Percentiles rank a stretch among this genome's conserved stretches.
Evolutionary conservation across 441 rosid species (phyloP).

Genomic region (Gossypium aridum): DNA sequence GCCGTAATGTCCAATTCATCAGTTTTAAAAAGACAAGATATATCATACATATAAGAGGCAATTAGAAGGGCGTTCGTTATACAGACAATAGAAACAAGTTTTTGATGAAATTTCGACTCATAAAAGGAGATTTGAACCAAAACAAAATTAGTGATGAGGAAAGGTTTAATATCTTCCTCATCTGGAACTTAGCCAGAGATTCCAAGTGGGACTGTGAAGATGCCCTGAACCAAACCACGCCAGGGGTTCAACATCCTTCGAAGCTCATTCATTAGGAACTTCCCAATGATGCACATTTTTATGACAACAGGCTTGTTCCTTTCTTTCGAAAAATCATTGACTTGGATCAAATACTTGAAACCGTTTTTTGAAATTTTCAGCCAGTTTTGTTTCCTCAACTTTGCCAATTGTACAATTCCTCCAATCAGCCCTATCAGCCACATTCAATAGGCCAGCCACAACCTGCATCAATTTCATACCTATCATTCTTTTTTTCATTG

Average conservation of each 20-base stretch:
- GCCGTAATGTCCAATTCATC: neutral
- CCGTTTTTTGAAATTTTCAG: constrained; percentile 52
- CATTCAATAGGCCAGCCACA: constrained; percentile 75
- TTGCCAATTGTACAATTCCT: constrained; percentile 58
- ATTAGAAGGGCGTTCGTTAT: neutral
- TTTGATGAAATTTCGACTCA: neutral
- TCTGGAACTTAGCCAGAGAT: neutral
- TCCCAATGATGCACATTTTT: neutral
- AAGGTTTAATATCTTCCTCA: neutral
- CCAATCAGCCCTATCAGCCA: constrained; percentile 86
- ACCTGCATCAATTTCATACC: constrained; percentile 40
- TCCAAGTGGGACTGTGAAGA: neutral
- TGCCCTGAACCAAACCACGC: neutral
- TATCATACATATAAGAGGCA: neutral
- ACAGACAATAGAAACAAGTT: neutral
- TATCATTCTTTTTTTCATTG: neutral
- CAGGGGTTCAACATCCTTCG: neutral
- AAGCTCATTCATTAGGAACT: neutral
- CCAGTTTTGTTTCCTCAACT: constrained; percentile 63
- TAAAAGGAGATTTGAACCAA: neutral
- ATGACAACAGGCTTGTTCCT: neutral
- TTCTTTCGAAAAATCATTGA: constrained; percentile 14
- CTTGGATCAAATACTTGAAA: constrained; percentile 62
- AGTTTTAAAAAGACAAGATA: neutral
- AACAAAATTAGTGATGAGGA: neutral